Conservation (phyloP, 2,329 filamentous ascomycete genomes). For the Trichoderma sp. region DNA sequence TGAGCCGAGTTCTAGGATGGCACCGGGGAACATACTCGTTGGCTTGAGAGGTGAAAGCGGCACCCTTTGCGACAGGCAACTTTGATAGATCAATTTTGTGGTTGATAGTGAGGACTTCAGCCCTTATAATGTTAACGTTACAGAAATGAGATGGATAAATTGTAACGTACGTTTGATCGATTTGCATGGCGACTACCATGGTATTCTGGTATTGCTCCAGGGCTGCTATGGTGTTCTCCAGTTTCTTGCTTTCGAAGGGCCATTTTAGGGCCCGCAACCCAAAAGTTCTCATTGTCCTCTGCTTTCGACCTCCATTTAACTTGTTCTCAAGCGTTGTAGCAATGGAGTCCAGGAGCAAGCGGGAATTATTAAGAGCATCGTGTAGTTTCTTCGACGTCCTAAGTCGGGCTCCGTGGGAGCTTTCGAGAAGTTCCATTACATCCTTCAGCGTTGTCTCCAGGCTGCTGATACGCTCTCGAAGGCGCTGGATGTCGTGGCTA, state of each 20-base stretch:
- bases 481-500: not conserved
- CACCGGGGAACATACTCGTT: not conserved
- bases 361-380: not conserved
- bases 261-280: not conserved
- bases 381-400: not conserved
- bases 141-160: not conserved
- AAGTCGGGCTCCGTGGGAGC: not conserved
- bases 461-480: not conserved
- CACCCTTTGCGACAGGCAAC: accelerated
- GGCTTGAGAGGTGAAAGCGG: not conserved
- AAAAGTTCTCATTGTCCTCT: not conserved
- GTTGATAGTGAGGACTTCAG: not conserved
- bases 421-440: not conserved
- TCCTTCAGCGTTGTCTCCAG: not conserved
- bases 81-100: not conserved
- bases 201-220: not conserved
- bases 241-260: not conserved
- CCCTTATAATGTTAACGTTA: not conserved
- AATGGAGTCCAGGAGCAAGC: not conserved
- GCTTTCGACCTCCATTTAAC: not conserved
- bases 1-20: not conserved
- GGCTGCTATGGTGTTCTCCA: not conserved
- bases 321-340: not conserved
- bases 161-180: not conserved
- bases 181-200: not conserved